Evolutionary conservation across 352 stramenopile genomes (phyloP), one percentile per base, ranked within the genome.

Genomic region (Phytophthora fragariae): DNA sequence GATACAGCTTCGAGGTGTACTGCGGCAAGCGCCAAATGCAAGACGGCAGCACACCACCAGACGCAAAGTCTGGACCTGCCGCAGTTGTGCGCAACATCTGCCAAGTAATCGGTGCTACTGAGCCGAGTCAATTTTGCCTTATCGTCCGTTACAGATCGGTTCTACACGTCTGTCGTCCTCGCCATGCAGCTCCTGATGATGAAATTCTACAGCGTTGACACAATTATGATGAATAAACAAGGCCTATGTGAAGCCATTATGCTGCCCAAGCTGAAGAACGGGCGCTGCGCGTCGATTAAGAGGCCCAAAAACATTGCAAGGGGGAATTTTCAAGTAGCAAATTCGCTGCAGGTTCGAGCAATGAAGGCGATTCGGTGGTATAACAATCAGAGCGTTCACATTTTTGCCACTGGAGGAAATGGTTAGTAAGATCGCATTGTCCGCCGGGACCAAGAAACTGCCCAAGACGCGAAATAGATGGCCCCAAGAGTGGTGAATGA

Each of bases 401-500:
- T 57, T 14, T 8, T 57, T 35, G 50, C 50, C 0, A 37, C 50
- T 21, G 27, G 8, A 57, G 10, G 50, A 17, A 57, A 21, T 39
- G 24, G 19, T 1, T 7, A 41, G 27, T 21, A 57, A 39, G 50
- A 57, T 19, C 21, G 50, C 3, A 57, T 57, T 57, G 50, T 57
- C n/a, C 24, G 24, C 24, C 24, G 24, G 24, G 24, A 27, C 24
- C 24, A 27, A 27, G 50, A 57, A 9, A 57, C 10, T 6, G 24
- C 27, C 35, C 35, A 41, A 14, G 21, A 57, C 19, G 10, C 27
- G 1, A 27, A n/a, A 19, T 4, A 21, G 27, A 56, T 65, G 41
- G 44, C 57, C 1, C 41, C 57, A 17, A 65, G 58, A 33, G 46
- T 65, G 24, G 58, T 57, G 15, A 65, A 65, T 17, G 58, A 49